Conservation (phyloP, 108 stramenopile species). For the Skeletonema menzelii region DNA sequence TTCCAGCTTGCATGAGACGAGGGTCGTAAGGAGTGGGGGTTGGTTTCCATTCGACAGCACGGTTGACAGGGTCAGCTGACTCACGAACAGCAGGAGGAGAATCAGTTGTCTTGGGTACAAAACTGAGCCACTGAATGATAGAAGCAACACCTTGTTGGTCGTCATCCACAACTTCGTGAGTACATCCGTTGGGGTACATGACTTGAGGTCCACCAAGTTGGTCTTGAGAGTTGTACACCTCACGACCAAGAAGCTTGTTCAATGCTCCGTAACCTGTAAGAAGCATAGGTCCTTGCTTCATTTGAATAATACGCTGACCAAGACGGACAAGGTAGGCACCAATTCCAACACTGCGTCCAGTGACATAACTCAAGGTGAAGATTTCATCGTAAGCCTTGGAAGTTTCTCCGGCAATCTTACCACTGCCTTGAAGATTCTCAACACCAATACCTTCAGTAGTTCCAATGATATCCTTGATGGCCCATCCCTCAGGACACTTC, state of each 20-base stretch:
- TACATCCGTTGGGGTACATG: constrained; percentile 97
- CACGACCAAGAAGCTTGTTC: constrained; percentile 97
- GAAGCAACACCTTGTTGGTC: constrained; percentile 91
- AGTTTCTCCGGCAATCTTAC: constrained; percentile 99
- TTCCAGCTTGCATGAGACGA: constrained; percentile 87
- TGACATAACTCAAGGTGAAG: constrained; percentile 96
- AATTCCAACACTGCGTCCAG: constrained; percentile 95
- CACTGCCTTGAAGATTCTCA: constrained; percentile 96
- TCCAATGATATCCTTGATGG: constrained; percentile 94
- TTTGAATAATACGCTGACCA: constrained; percentile 93
- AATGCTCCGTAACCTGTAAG: constrained; percentile 94
- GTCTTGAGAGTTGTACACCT: constrained; percentile 97
- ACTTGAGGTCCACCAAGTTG: constrained; percentile 98
- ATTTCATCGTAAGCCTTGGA: constrained; percentile 95
- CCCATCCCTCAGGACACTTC: constrained; percentile 87
- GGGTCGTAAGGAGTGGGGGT: constrained; percentile 98
- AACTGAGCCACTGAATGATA: constrained; percentile 94
- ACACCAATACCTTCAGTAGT: constrained; percentile 95
- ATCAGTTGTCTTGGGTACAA: constrained; percentile 90
- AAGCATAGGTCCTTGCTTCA: constrained; percentile 92
- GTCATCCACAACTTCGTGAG: constrained; percentile 91
- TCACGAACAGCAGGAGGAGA: constrained; percentile 68
- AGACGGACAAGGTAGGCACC: constrained; percentile 94
- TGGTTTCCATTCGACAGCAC: constrained; percentile 84
- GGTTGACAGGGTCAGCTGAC: constrained; percentile 87